phyloP scores from a whole-genome alignment of 129 eudicot genomes.

The Pulicaria dysenterica region DNA sequence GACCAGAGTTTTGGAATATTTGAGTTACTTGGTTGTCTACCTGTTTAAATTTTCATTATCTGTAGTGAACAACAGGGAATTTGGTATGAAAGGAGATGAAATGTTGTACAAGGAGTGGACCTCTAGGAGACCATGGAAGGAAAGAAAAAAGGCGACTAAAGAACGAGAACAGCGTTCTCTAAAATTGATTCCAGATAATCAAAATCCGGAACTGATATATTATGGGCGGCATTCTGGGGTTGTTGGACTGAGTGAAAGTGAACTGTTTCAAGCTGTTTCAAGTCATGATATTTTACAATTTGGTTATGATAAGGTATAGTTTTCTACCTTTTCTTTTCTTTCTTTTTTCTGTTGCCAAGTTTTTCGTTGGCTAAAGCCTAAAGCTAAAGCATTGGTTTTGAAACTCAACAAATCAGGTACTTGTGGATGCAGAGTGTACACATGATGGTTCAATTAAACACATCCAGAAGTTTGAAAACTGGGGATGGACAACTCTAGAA shows the following conservation, averaged over 20 bases:
- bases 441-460: conserved; percentile 97
- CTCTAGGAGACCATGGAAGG: conserved; percentile 82
- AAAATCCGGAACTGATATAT: conserved; percentile 77
- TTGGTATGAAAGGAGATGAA: conserved; percentile 33
- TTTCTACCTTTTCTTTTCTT: neutral
- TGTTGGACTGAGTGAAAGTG: conserved; percentile 62
- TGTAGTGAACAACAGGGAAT: conserved; percentile 47
- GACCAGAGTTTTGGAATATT: neutral
- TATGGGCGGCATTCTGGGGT: conserved; percentile 87
- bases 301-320: conserved; percentile 83
- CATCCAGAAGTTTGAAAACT: conserved; percentile 87
- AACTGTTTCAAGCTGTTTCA: conserved; percentile 44
- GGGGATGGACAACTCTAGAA: conserved; percentile 87
- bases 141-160: conserved; percentile 70
- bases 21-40: neutral
- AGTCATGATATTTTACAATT: conserved; percentile 41
- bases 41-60: neutral
- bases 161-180: conserved; percentile 42
- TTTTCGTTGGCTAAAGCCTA: conserved; percentile 9
- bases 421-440: conserved; percentile 99
- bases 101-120: conserved; percentile 77
- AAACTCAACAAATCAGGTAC: conserved; percentile 60
- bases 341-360: neutral
- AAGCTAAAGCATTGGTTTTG: conserved; percentile 21
- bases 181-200: conserved; percentile 33